phyloP scores from a whole-genome alignment of 2,329 filamentous ascomycete species.

The Fusarium sp. region DNA sequence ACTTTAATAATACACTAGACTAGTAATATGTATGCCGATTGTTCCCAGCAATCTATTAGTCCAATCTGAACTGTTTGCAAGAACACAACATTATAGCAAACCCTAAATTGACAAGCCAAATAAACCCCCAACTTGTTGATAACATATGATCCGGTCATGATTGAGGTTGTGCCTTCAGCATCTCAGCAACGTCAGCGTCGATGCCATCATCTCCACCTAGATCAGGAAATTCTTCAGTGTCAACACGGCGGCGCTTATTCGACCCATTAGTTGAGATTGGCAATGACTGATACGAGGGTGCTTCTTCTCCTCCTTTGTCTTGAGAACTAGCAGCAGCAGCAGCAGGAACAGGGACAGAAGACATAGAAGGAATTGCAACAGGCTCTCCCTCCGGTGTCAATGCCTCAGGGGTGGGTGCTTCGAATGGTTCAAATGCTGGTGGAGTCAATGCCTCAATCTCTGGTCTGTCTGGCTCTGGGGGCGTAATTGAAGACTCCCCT shows the following conservation, averaged over 20 bases:
- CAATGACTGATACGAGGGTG: slow-evolving; percentile 59
- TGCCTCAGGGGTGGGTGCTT: slow-evolving; percentile 30
- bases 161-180: slow-evolving; percentile 50
- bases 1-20: slow-evolving; percentile 1
- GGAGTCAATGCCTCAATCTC: slow-evolving; percentile 89
- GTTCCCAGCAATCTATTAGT: neutral
- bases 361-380: slow-evolving; percentile 33
- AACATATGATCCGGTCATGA: slow-evolving; percentile 6
- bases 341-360: slow-evolving; percentile 25
- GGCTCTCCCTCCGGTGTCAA: slow-evolving; percentile 28
- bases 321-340: neutral
- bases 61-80: neutral
- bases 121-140: neutral
- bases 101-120: neutral
- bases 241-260: slow-evolving; percentile 66
- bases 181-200: slow-evolving; percentile 65
- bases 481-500: slow-evolving; percentile 56
- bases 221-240: slow-evolving; percentile 62
- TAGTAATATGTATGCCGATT: neutral
- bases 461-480: slow-evolving; percentile 74
- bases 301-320: slow-evolving; percentile 54
- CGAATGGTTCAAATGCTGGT: slow-evolving; percentile 54
- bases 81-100: neutral
- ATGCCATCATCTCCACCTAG: slow-evolving; percentile 65
- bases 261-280: slow-evolving; percentile 61